Evolutionary conservation across 2,329 filamentous ascomycete species (phyloP).

Genomic region (Acrocalymma vagum): DNA sequence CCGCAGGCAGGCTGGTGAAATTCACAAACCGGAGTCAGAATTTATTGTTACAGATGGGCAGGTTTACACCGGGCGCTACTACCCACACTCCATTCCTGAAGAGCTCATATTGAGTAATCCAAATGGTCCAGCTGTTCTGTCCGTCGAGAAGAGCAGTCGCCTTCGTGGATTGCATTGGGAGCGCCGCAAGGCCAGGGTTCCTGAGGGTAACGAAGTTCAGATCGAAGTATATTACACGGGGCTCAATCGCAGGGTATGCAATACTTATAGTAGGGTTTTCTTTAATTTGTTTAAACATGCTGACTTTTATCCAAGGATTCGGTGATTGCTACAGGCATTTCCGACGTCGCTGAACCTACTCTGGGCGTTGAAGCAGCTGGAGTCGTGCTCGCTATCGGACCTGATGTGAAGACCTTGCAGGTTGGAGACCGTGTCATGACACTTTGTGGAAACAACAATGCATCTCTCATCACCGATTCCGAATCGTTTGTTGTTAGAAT

Average conservation of each 20-base stretch:
- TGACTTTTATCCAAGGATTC: neutral
- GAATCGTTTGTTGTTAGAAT: conserved; percentile 21
- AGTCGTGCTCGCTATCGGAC: conserved; percentile 18
- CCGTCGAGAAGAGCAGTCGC: no score
- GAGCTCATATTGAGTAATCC: conserved; percentile 10
- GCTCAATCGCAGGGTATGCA: conserved; percentile 37
- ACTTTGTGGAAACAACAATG: conserved; percentile 6
- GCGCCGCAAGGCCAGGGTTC: no score
- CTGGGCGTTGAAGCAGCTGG: conserved; percentile 24
- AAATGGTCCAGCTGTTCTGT: no score
- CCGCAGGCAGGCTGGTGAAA: neutral
- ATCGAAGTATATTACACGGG: conserved; percentile 23
- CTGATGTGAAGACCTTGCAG: conserved; percentile 9
- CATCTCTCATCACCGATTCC: conserved; percentile 1
- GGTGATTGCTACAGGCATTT: neutral
- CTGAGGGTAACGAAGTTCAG: conserved; percentile 23
- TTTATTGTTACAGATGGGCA: conserved; percentile 28
- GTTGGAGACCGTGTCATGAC: conserved; percentile 26
- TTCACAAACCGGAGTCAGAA: conserved; percentile 34
- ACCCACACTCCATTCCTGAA: conserved; percentile 10
- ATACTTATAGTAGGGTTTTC: conserved; percentile 1
- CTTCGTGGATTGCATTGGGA: no score
- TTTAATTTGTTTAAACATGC: neutral
- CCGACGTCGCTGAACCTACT: neutral
- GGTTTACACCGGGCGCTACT: conserved; percentile 32